Evolutionary conservation across 139 green algal genomes (phyloP).

Genomic region (Zygnema circumcarinatum): DNA sequence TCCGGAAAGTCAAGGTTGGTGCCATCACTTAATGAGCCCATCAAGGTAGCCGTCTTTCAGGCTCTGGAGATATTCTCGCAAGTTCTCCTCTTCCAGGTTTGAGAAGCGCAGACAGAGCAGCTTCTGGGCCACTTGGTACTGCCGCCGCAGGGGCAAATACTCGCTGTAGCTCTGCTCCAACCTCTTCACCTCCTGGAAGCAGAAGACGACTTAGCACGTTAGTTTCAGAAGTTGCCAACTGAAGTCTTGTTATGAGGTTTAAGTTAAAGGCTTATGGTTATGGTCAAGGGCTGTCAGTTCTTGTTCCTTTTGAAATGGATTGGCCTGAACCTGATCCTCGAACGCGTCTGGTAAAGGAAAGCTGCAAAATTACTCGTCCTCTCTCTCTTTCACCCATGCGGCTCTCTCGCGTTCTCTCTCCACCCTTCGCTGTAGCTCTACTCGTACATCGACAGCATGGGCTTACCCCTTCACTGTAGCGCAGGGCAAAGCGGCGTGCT

Average conservation of each 20-base stretch:
- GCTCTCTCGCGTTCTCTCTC: too few species aligned
- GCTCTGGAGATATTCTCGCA: constrained; percentile 41
- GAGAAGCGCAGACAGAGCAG: constrained; percentile 30
- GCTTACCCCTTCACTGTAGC: background rate
- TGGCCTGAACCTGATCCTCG: too few species aligned
- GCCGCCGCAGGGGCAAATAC: background rate
- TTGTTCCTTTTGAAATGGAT: too few species aligned
- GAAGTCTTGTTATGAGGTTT: too few species aligned
- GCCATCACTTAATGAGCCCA: background rate
- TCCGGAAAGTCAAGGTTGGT: too few species aligned
- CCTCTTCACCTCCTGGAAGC: constrained; percentile 23
- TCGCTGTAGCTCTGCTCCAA: constrained; percentile 17
- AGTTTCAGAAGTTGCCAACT: too few species aligned
- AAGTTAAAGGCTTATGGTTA: too few species aligned
- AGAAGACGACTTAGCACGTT: background rate
- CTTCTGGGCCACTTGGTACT: constrained; percentile 30
- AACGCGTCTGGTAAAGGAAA: too few species aligned
- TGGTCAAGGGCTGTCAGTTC: too few species aligned
- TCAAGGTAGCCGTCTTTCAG: constrained; percentile 51
- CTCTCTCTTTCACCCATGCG: too few species aligned
- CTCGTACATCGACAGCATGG: background rate
- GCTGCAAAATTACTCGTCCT: too few species aligned
- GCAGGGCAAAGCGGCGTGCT: constrained; percentile 27
- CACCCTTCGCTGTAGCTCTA: constrained; percentile 5
- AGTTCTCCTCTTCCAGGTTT: constrained; percentile 24